phyloP scores from a whole-genome alignment of 2,329 filamentous ascomycete genomes.

The Cladorrhinum sp. region DNA sequence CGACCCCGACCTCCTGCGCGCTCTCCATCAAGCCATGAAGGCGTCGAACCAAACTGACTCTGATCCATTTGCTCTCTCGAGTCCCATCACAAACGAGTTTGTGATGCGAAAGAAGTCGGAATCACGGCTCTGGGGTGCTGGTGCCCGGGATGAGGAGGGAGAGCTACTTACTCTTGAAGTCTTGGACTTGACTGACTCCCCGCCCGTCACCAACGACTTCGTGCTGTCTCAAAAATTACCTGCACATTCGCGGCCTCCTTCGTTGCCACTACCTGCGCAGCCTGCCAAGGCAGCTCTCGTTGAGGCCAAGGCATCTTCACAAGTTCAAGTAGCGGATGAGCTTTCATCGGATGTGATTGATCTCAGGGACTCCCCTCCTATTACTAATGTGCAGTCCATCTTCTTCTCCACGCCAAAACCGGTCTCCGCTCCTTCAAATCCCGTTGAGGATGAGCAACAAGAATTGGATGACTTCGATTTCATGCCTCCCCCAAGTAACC shows the following conservation, averaged over 20 bases:
- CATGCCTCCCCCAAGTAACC: constrained; percentile 34
- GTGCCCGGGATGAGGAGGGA: constrained; percentile 64
- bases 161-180: constrained; percentile 61
- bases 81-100: constrained; percentile 22
- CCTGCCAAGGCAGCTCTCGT: background rate
- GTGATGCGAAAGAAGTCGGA: constrained; percentile 12
- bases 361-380: background rate
- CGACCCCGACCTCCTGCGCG: constrained; percentile 62
- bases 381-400: constrained; percentile 6
- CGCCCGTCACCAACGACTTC: constrained; percentile 28
- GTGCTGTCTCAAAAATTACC: background rate
- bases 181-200: constrained; percentile 55
- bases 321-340: background rate
- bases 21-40: constrained; percentile 60
- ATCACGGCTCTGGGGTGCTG: constrained; percentile 66
- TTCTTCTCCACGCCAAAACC: constrained; percentile 5
- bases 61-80: constrained; percentile 37
- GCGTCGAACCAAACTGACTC: constrained; percentile 50
- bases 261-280: background rate
- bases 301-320: background rate
- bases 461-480: constrained; percentile 18
- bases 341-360: constrained; percentile 9
- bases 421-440: background rate
- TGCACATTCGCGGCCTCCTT: background rate
- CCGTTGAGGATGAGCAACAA: background rate